Evolutionary conservation across 1,284 basidiomycete genomes (phyloP).

Genomic region (Melampsora americana): DNA sequence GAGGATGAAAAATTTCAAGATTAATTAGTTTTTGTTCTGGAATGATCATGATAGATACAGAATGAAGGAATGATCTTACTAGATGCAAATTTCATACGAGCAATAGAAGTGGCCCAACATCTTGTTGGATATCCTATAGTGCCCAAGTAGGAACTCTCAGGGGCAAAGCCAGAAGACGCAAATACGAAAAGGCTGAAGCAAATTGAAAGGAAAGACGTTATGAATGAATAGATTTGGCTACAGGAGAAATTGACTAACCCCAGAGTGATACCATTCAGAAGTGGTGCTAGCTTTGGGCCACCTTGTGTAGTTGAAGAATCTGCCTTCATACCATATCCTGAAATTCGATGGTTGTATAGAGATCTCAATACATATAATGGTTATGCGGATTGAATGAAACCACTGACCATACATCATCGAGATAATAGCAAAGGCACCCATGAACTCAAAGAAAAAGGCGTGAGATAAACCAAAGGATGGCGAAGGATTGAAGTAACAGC

Average conservation of each 20-base stretch:
- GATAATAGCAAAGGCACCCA: conserved; percentile 11
- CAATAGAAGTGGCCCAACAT: conserved; percentile 18
- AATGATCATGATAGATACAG: not conserved
- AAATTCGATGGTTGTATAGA: not conserved
- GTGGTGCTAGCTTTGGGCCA: conserved; percentile 1
- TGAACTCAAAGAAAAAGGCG: conserved; percentile 23
- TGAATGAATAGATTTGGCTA: not conserved
- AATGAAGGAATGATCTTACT: not conserved
- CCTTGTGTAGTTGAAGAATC: not conserved
- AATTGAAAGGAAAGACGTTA: not conserved
- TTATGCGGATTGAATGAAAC: not conserved
- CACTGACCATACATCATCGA: conserved; percentile 33
- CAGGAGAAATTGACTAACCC: conserved; percentile 7
- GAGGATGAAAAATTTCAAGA: not conserved
- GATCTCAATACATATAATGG: not conserved
- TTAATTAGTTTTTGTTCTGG: not conserved
- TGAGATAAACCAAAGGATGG: conserved; percentile 9
- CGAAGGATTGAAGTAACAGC: conserved; percentile 22
- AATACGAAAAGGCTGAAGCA: conserved; percentile 25
- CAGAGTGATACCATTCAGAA: conserved; percentile 18
- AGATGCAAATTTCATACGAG: not conserved
- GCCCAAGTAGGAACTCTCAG: conserved; percentile 3
- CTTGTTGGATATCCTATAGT: conserved; percentile 20
- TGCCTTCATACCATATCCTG: conserved; percentile 5
- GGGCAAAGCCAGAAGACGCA: conserved; percentile 14